Base-by-base conservation (phyloP, 352 stramenopile genomes). In the Pythium myriotylum region DNA sequence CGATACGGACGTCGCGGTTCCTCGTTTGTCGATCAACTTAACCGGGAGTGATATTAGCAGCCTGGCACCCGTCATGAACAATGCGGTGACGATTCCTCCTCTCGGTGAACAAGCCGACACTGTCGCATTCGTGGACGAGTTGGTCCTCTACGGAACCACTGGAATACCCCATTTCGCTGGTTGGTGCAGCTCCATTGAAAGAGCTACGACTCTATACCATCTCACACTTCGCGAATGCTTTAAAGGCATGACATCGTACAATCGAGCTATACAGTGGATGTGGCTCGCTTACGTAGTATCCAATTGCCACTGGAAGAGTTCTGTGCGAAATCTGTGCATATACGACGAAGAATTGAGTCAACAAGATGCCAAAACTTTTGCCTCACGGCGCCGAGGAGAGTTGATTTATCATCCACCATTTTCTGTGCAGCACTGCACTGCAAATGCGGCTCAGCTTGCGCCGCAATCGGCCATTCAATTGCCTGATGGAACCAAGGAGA, bases 21-120 rank as follows among this genome's bases (percentile, higher is more conserved):
- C 54, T 6, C n/a, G 39, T 4, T 23, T 62, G 5, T 1, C 35
- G 24, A 43, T 62, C 16, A 17, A 29, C 3, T 22, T 62, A 6
- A 13, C 29, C 2, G 45, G 39, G 14, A 54, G 47, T 17, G 54
- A 54, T 22, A 33, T 32, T 3, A 3, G 20, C 13, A 54, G 43
- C 29, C 26, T 62, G n/a, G 42, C 54, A 12, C 46, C 43, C 2
- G 54, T 23, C 4, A 54, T 62, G 42, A 62, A 62, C 42, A 46
- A 51, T 7, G 35, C 43, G 14, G 35, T 51, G 5, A 45, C 22
- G 4, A 54, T 62, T 13, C 42, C 3, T 2, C 42, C 54, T 32
- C 16, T 40, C 5, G 45, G 22, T 20, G n/a, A n/a, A n/a, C n/a
- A n/a, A n/a, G 46, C 29, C 7, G n/a, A 47, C 4, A 22, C 32